Evolutionary conservation across 805 yeast genomes (phyloP).

Genomic region (Teunomyces atbi): DNA sequence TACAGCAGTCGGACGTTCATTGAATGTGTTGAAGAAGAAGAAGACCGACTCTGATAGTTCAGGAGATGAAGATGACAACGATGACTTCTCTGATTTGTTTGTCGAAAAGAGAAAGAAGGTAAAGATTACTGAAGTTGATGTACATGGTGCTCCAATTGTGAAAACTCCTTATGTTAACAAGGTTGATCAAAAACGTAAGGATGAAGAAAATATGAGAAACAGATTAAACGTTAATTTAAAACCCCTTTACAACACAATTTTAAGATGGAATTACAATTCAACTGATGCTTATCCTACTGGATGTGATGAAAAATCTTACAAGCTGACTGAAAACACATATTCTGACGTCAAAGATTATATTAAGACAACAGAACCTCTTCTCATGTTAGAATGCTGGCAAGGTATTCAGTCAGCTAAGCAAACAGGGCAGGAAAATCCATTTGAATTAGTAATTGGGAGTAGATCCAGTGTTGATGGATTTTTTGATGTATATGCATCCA

Average conservation of each 20-base stretch:
- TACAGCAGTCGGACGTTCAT: conserved; percentile 35
- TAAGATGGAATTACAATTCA: conserved; percentile 74
- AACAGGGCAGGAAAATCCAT: conserved; percentile 58
- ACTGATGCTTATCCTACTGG: conserved; percentile 55
- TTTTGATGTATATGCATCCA: conserved; percentile 79
- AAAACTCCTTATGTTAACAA: conserved; percentile 19
- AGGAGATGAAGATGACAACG: conserved; percentile 33
- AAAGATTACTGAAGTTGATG: conserved; percentile 42
- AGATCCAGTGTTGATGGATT: conserved; percentile 82
- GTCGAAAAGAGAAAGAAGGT: conserved; percentile 35
- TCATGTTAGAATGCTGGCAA: conserved; percentile 93
- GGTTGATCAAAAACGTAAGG: conserved; percentile 42
- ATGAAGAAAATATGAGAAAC: conserved; percentile 74
- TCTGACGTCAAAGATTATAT: conserved; percentile 62
- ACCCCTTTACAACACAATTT: conserved; percentile 66
- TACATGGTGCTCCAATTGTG: conserved; percentile 39
- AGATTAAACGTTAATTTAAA: conserved; percentile 75
- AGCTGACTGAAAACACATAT: conserved; percentile 56
- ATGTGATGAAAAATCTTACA: conserved; percentile 40
- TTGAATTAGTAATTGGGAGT: conserved; percentile 69
- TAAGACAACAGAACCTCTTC: conserved; percentile 69
- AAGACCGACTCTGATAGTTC: conserved; percentile 33
- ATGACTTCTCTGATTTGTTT: conserved; percentile 41
- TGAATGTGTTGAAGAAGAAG: conserved; percentile 33
- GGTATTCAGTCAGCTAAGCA: conserved; percentile 72